These are phyloP conservation scores for Xylaria acuta DNA, from an alignment of 495 filamentous ascomycete species.

Conservation along the genomic window DNA sequence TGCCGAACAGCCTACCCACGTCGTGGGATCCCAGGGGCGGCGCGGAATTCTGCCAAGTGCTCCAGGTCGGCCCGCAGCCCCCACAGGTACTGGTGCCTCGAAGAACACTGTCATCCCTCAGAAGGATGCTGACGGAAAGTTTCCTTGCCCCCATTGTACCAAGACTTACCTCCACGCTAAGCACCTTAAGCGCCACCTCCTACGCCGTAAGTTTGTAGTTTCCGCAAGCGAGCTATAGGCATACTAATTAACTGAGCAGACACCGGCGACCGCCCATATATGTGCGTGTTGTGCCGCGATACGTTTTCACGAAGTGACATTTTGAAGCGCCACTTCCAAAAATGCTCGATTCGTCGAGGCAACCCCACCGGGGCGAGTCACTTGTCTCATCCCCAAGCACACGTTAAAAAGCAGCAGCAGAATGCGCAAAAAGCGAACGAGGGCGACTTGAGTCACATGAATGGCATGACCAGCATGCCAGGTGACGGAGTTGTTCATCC, in stretches of 20 bases:
- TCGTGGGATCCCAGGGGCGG: conserved; percentile 90
- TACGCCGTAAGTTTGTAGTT: conserved; percentile 78
- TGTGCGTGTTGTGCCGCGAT: conserved; percentile 95
- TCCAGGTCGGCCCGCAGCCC: conserved; percentile 75
- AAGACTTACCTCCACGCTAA: conserved; percentile 98
- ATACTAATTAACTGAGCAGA: conserved; percentile 58
- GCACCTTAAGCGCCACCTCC: conserved; percentile 93
- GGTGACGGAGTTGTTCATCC: conserved; percentile 58
- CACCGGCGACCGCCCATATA: conserved; percentile 95
- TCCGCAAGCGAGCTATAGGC: conserved; percentile 27
- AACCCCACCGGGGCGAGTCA: conserved; percentile 93
- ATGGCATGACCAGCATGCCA: conserved; percentile 58
- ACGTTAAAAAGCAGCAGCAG: conserved; percentile 77
- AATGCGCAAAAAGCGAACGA: conserved; percentile 62
- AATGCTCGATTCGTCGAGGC: conserved; percentile 92
- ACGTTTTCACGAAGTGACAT: conserved; percentile 99
- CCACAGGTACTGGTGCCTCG: conserved; percentile 65
- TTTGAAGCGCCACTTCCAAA: conserved; percentile 97
- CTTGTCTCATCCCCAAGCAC: conserved; percentile 87
- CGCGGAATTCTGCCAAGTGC: conserved; percentile 90
- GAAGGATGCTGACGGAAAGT: conserved; percentile 96
- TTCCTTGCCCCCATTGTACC: conserved; percentile 93
- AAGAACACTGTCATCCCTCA: conserved; percentile 82
- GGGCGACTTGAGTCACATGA: conserved; percentile 59
- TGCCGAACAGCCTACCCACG: conserved; percentile 75